Percentiles rank a stretch among this genome's conserved stretches.
Conservation (phyloP, 345 rosid genomes). For the Crucihimalaya himalaica region DNA sequence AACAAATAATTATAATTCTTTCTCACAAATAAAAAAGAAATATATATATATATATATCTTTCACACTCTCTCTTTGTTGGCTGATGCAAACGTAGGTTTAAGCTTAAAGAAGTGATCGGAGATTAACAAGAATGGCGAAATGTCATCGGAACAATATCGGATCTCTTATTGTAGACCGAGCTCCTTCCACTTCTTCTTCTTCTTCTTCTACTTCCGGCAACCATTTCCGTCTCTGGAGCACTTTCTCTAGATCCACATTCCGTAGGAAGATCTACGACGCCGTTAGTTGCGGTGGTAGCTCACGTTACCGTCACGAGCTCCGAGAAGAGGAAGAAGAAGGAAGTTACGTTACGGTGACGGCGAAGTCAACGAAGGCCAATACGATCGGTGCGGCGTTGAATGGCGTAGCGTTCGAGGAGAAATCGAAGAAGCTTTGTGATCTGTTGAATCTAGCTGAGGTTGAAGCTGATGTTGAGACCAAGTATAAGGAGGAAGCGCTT, state of each 20-base stretch:
- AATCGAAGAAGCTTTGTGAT: constrained; percentile 61
- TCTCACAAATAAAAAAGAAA: background rate
- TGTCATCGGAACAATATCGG: constrained; percentile 74
- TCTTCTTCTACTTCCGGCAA: constrained; percentile 22
- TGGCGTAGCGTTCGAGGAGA: constrained; percentile 30
- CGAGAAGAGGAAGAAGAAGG: constrained; percentile 40
- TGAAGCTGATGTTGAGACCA: constrained; percentile 66
- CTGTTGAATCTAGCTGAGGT: constrained; percentile 75
- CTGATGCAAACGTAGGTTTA: constrained; percentile 21
- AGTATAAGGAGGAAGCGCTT: constrained; percentile 69
- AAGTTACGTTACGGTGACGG: constrained; percentile 35
- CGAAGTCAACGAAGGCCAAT: constrained; percentile 39
- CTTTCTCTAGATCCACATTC: constrained; percentile 66
- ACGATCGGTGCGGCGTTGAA: constrained; percentile 41
- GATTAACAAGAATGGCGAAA: constrained; percentile 57
- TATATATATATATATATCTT: background rate
- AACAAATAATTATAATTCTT: background rate
- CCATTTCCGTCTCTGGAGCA: constrained; percentile 61
- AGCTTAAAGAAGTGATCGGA: constrained; percentile 21
- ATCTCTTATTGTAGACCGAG: constrained; percentile 61
- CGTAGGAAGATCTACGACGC: constrained; percentile 69
- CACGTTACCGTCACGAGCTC: constrained; percentile 53
- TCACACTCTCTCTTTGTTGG: constrained; percentile 15
- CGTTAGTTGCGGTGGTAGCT: constrained; percentile 78
- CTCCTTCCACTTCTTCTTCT: constrained; percentile 44